Evolutionary conservation across 306 rosid species (phyloP).

Genomic region (Begonia masoniana): DNA sequence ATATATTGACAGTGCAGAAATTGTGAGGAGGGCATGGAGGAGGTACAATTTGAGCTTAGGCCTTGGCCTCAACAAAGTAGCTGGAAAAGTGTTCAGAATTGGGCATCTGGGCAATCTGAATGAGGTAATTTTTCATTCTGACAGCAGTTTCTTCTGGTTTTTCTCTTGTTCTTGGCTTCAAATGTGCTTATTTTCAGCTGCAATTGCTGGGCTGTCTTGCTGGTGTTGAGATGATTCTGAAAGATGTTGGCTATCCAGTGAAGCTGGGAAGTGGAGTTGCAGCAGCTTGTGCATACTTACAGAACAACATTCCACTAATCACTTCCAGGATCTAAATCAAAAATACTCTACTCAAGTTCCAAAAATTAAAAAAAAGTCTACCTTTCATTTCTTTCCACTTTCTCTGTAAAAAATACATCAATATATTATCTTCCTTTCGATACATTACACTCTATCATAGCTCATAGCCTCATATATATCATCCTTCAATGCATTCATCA

Average conservation of each 20-base stretch:
- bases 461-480: too few species aligned
- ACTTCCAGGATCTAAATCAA: constrained; percentile 70
- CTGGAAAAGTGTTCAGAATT: constrained; percentile 97
- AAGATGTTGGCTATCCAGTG: constrained; percentile 89
- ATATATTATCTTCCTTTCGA: too few species aligned
- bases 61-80: constrained; percentile 86
- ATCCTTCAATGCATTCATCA: too few species aligned
- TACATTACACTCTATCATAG: too few species aligned
- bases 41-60: constrained; percentile 95
- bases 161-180: background rate
- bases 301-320: constrained; percentile 70
- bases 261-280: constrained; percentile 94
- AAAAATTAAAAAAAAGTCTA: too few species aligned
- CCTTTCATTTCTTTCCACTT: constrained; percentile 17
- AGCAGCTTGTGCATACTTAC: constrained; percentile 81
- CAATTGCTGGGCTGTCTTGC: constrained; percentile 96
- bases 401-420: constrained; percentile 14
- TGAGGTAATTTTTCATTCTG: constrained; percentile 45
- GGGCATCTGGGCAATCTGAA: constrained; percentile 93
- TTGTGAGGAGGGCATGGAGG: constrained; percentile 86
- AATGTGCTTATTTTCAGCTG: constrained; percentile 30
- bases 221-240: constrained; percentile 98
- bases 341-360: background rate
- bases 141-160: background rate
- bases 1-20: constrained; percentile 68